These are phyloP conservation scores for Boechera stricta DNA, from an alignment of 345 rosid genomes.

Conservation along the genomic window DNA sequence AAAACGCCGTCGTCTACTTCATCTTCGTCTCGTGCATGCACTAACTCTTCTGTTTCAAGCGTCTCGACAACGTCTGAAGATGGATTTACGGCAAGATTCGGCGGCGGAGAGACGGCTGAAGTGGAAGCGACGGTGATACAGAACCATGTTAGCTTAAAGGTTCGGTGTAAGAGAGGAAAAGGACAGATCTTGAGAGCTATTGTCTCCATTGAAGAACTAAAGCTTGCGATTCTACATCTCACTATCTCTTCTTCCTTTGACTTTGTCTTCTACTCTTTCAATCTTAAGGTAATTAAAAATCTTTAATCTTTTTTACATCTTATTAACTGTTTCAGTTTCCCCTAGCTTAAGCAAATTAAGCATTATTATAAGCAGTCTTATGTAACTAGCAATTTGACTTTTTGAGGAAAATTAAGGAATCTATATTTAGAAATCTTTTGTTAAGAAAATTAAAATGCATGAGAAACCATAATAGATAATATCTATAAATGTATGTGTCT, in stretches of 20 bases:
- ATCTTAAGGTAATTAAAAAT: constrained; percentile 63
- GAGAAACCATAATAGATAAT: neutral
- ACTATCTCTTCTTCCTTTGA: constrained; percentile 59
- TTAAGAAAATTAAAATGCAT: constrained; percentile 1
- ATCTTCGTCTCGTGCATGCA: constrained; percentile 46
- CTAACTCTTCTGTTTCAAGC: constrained; percentile 35
- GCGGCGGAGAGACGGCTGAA: constrained; percentile 55
- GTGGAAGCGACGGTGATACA: constrained; percentile 62
- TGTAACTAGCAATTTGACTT: neutral
- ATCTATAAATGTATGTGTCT: neutral
- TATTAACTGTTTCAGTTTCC: neutral
- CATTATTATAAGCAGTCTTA: neutral
- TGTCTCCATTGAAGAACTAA: constrained; percentile 61
- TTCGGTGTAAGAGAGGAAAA: constrained; percentile 57
- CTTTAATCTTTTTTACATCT: neutral
- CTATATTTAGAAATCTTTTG: neutral
- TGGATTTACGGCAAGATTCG: constrained; percentile 52
- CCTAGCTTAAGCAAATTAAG: neutral
- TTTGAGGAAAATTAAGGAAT: neutral
- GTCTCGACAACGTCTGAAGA: constrained; percentile 49
- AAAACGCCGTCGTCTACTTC: constrained; percentile 37
- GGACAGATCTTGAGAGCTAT: constrained; percentile 70
- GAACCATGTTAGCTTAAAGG: constrained; percentile 70
- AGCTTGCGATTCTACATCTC: constrained; percentile 66
- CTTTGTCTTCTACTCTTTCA: constrained; percentile 68